Conservation (phyloP, 2,329 filamentous ascomycete genomes). For the Arthrobotrys conoides region DNA sequence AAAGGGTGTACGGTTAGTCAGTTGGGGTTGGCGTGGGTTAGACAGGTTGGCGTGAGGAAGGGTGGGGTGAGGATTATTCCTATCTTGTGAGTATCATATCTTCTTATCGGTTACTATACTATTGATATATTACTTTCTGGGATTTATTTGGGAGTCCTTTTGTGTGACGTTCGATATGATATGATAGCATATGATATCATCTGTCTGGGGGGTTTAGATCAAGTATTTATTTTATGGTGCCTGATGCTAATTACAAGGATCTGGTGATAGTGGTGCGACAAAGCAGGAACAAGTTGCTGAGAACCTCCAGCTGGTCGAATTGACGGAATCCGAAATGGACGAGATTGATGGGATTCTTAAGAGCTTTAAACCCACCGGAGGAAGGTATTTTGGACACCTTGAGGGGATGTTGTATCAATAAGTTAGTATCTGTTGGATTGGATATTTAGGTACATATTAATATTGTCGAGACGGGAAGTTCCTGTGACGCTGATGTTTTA, state of each 20-base stretch:
- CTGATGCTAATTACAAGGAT: conserved; percentile 1
- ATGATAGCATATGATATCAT: background rate
- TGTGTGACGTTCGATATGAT: background rate
- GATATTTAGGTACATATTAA: too few species aligned
- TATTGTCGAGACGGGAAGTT: conserved; percentile 1
- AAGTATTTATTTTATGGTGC: background rate
- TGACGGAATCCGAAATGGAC: conserved; percentile 71
- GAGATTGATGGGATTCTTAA: conserved; percentile 71
- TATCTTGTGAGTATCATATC: conserved; percentile 73
- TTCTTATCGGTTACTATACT: too few species aligned
- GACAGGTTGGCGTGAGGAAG: conserved; percentile 67
- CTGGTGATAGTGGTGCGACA: conserved; percentile 40
- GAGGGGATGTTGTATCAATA: conserved; percentile 34
- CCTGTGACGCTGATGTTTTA: background rate
- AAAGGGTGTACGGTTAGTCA: conserved; percentile 76
- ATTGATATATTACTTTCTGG: background rate
- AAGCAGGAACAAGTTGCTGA: conserved; percentile 71
- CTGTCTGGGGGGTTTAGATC: background rate
- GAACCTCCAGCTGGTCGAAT: conserved; percentile 71
- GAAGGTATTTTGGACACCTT: conserved; percentile 31
- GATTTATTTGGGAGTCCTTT: background rate
- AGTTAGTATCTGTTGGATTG: background rate
- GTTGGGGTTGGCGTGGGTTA: conserved; percentile 77
- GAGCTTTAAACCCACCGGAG: conserved; percentile 66
- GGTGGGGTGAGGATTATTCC: conserved; percentile 74